Conservation (phyloP, 805 yeast genomes). For the Tetrapisispora arboricola region DNA sequence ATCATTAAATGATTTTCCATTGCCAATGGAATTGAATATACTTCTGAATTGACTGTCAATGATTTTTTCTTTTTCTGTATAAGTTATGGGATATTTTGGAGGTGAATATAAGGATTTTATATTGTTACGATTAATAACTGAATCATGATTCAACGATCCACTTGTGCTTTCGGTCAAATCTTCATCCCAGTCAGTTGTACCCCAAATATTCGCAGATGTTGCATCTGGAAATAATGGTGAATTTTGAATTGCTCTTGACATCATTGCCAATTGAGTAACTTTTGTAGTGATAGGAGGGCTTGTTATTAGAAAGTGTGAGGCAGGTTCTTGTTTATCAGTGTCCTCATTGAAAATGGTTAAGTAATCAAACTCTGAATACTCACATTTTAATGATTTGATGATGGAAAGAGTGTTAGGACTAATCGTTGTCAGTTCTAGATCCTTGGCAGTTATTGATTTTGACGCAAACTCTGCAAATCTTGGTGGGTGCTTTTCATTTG, state of each 20-base stretch:
- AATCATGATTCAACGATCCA: slow-evolving; percentile 1
- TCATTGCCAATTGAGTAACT: slow-evolving; percentile 52
- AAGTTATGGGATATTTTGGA: slow-evolving; percentile 43
- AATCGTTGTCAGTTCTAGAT: slow-evolving; percentile 23
- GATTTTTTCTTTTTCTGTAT: slow-evolving; percentile 47
- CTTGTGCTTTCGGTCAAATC: slow-evolving; percentile 29
- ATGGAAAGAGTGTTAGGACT: slow-evolving; percentile 10
- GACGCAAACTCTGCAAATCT: slow-evolving; percentile 56
- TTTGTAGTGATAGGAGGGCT: slow-evolving; percentile 64
- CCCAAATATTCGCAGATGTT: slow-evolving; percentile 82
- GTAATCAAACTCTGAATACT: slow-evolving; percentile 12
- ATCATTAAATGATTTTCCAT: slow-evolving; percentile 15
- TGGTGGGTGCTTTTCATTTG: slow-evolving; percentile 59
- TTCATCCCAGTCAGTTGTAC: slow-evolving; percentile 75
- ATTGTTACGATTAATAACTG: too few relatives aligned
- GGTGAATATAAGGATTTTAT: too few relatives aligned
- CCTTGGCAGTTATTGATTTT: slow-evolving; percentile 43
- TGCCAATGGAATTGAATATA: slow-evolving; percentile 45
- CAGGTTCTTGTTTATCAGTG: slow-evolving; percentile 5
- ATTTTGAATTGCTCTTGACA: slow-evolving; percentile 50
- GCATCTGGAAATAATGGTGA: slow-evolving; percentile 58
- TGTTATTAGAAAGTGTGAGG: slow-evolving; percentile 27
- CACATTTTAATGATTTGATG: slow-evolving; percentile 23
- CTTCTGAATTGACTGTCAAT: slow-evolving; percentile 70
- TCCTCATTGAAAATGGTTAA: slow-evolving; percentile 12